Evolutionary conservation across 2,329 filamentous ascomycete species (phyloP), one percentile per base, ranked within the genome.

Genomic region (Xylariaceae sp.): DNA sequence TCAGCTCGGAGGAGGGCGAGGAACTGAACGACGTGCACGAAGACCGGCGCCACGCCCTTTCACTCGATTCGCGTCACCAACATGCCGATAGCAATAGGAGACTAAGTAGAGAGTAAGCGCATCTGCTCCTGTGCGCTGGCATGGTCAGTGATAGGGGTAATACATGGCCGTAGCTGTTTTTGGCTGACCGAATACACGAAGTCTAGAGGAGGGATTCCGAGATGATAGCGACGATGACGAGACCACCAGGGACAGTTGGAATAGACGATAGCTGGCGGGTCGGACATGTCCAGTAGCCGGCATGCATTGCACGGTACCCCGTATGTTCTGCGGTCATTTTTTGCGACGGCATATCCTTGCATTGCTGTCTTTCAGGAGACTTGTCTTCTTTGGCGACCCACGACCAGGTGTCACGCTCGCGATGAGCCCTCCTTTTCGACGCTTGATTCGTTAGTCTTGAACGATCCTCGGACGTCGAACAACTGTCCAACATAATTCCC

Each of bases 201-300:
- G 78, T 67, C 74, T 93, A 55, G 89, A 93, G 72, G 82, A 88
- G 68, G 88, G 87, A 0, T 90, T 90, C 70, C 83, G 84, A 74
- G 88, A 90, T 71, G 86, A 89, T 66, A 89, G 87, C 70, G 85
- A 88, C 58, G 84, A 88, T 55, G 84, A 87, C 44, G 83, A 86
- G 23, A 30, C 23, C 57, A 71, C 69, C 30, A 62, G 68, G 11
- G 60, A 66, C 18, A 55, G 53, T 15, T 64, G 63, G 52, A 62
- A 56, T 6, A 61, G 54, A 50, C 55, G 66, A 48, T 61, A 64
- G 55, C 67, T 62, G 56, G 45, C 49, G 6, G 18, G 30, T 23
- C 17, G 34, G 30, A 23, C 44, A 34, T 44, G 34, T 48, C 37
- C 50, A 37, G 9, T 30, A 37, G 39, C 57, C 18, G 18, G 53